Percentiles rank a stretch among this genome's conserved stretches.
Conservation (phyloP, 1,284 basidiomycete genomes). For the Sporisorium scitamineum region DNA sequence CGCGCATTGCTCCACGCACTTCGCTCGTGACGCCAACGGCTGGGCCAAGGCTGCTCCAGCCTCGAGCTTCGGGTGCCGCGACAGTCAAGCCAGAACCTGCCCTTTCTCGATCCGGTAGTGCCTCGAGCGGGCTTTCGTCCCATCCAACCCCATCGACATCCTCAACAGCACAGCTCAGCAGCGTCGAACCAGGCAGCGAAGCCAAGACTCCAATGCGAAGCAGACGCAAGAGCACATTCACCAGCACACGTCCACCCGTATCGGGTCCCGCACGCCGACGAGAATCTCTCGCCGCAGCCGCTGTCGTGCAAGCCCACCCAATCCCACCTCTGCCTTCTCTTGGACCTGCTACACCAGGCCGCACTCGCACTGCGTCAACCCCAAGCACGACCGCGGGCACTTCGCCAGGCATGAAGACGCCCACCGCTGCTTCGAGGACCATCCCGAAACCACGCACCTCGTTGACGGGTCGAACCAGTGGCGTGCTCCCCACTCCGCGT, state of each 20-base stretch:
- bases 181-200: slow-evolving; percentile 1
- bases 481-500: slow-evolving; percentile 17
- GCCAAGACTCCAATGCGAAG: slow-evolving; percentile 39
- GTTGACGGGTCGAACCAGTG: slow-evolving; percentile 15
- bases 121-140: slow-evolving; percentile 14
- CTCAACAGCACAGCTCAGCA: background rate
- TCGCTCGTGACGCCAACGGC: slow-evolving; percentile 32
- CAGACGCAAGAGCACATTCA: slow-evolving; percentile 45
- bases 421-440: slow-evolving; percentile 18
- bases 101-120: slow-evolving; percentile 23
- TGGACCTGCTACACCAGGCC: slow-evolving; percentile 24
- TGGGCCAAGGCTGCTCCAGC: slow-evolving; percentile 25
- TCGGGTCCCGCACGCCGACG: slow-evolving; percentile 33
- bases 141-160: background rate
- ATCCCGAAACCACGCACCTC: slow-evolving; percentile 26
- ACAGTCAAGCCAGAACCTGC: slow-evolving; percentile 1
- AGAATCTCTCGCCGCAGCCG: slow-evolving; percentile 31
- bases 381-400: background rate
- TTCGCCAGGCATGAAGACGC: slow-evolving; percentile 26
- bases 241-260: slow-evolving; percentile 38
- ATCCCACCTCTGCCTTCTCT: slow-evolving; percentile 32
- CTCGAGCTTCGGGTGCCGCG: slow-evolving; percentile 12
- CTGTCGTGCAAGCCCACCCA: slow-evolving; percentile 24
- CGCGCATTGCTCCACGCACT: slow-evolving; percentile 11
- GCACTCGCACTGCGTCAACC: slow-evolving; percentile 3